phyloP scores from a whole-genome alignment of 345 rosid genomes.

The Balakata baccata region DNA sequence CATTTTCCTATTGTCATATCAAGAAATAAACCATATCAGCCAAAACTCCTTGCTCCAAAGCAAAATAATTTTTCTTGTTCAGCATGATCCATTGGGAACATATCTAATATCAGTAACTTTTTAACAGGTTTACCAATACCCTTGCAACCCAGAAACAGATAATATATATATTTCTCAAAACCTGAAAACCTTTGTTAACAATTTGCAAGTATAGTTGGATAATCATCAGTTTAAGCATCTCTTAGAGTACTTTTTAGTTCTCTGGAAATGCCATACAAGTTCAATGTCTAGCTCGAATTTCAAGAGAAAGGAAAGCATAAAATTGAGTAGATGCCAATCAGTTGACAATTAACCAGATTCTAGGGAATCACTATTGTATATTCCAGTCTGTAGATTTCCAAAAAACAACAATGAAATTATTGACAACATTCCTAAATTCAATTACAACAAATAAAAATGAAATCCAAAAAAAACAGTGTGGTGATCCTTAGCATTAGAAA shows the following conservation, averaged over 20 bases:
- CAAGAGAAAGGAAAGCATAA: neutral
- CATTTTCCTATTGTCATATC: slow-evolving; percentile 55
- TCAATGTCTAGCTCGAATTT: neutral
- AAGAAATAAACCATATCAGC: neutral
- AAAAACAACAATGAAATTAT: neutral
- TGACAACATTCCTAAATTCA: neutral
- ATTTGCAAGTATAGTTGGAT: neutral
- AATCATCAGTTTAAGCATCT: neutral
- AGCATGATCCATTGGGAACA: neutral
- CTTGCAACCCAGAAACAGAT: neutral
- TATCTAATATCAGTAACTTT: neutral
- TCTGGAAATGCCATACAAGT: neutral
- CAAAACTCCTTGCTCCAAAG: neutral
- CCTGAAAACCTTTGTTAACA: neutral
- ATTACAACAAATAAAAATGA: neutral
- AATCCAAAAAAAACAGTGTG: neutral
- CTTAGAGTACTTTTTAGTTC: neutral
- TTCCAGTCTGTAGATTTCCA: neutral
- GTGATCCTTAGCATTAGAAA: neutral
- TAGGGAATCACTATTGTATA: neutral
- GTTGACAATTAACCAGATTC: neutral
- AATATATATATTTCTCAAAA: neutral
- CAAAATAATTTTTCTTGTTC: neutral
- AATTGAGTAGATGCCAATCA: neutral
- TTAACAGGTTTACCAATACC: neutral